A percentile compares a stretch with the other conserved stretches of the same genome.
Evolutionary conservation across 2,329 filamentous ascomycete genomes (phyloP).

Genomic region (Botryotinia calthae): DNA sequence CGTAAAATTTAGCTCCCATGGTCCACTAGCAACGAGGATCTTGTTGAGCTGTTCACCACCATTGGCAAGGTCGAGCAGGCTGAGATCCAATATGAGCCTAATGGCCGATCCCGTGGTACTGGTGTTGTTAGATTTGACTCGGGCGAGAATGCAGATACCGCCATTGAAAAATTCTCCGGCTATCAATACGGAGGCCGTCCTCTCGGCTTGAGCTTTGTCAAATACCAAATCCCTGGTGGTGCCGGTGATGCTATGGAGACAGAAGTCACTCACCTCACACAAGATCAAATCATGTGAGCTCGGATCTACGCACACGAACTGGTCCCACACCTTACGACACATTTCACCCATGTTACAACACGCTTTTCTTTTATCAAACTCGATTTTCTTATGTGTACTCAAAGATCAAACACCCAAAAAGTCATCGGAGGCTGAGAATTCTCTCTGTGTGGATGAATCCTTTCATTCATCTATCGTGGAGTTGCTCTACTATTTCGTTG

Average conservation of each 20-base stretch:
- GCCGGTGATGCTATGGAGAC: slow-evolving; percentile 70
- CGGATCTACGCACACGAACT: slow-evolving; percentile 1
- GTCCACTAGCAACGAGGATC: slow-evolving; percentile 98
- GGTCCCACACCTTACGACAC: neutral
- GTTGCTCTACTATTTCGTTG: slow-evolving; percentile 9
- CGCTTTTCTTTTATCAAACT: slow-evolving; percentile 3
- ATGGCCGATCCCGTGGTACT: slow-evolving; percentile 88
- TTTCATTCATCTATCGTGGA: neutral
- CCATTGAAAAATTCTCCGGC: slow-evolving; percentile 94
- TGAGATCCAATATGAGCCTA: slow-evolving; percentile 98
- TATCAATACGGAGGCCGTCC: slow-evolving; percentile 97
- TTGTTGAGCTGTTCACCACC: slow-evolving; percentile 93
- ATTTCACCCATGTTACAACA: slow-evolving; percentile 18
- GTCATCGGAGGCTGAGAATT: slow-evolving; percentile 6
- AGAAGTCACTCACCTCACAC: slow-evolving; percentile 75
- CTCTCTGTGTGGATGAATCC: neutral
- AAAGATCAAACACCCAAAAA: slow-evolving; percentile 3
- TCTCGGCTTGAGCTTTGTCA: slow-evolving; percentile 88
- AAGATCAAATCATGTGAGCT: slow-evolving; percentile 92
- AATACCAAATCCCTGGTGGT: slow-evolving; percentile 72
- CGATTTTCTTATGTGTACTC: slow-evolving; percentile 20
- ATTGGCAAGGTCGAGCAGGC: slow-evolving; percentile 97
- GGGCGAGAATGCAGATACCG: slow-evolving; percentile 81
- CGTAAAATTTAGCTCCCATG: slow-evolving; percentile 76
- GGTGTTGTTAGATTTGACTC: slow-evolving; percentile 94